phyloP scores from a whole-genome alignment of 1,284 basidiomycete species.

The Rugosomyces carneus region DNA sequence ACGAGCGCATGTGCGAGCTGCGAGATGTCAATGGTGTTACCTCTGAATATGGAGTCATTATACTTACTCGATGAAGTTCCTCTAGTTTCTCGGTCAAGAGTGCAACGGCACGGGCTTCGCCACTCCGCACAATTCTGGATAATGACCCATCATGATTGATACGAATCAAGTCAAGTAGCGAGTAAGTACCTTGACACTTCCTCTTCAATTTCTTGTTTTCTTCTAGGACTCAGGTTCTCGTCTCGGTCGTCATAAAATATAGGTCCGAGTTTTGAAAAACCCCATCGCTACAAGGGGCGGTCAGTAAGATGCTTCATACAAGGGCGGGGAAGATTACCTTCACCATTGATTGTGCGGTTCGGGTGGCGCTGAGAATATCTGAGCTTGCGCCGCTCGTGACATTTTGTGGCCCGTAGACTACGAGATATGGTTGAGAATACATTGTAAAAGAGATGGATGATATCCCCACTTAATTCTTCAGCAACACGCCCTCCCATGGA shows the following conservation, averaged over 20 bases:
- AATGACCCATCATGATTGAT: conserved; percentile 3
- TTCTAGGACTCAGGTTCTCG: conserved; percentile 62
- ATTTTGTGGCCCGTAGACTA: conserved; percentile 85
- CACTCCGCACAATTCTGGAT: conserved; percentile 65
- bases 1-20: conserved; percentile 85
- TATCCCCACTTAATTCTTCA: conserved; percentile 72
- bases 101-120: conserved; percentile 63
- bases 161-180: not conserved
- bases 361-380: conserved; percentile 77
- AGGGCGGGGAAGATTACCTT: conserved; percentile 45
- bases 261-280: conserved; percentile 85
- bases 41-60: not conserved
- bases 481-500: conserved; percentile 91
- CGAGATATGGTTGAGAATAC: conserved; percentile 6
- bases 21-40: conserved; percentile 3
- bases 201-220: conserved; percentile 77
- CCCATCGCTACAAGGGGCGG: conserved; percentile 52
- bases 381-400: conserved; percentile 88
- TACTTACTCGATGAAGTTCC: conserved; percentile 75
- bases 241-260: conserved; percentile 74
- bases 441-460: conserved; percentile 4
- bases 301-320: conserved; percentile 4
- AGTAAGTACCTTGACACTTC: conserved; percentile 67
- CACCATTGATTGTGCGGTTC: conserved; percentile 84
- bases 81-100: conserved; percentile 69